phyloP scores from a whole-genome alignment of 768 basidiomycete species.

The Heimioporus sp. region DNA sequence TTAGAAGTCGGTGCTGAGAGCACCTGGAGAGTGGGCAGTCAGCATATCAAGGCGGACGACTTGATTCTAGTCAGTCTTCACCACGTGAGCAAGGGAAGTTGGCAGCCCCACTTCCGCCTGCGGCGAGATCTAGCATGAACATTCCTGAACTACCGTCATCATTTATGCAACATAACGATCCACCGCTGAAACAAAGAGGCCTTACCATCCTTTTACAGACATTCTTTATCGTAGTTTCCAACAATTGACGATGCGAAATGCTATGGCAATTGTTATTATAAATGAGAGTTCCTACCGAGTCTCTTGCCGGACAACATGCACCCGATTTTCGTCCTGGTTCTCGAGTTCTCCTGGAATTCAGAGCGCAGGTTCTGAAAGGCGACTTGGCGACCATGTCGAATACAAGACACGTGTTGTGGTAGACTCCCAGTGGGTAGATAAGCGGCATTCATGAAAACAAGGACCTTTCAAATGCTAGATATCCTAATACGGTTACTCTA shows the following conservation, averaged over 20 bases:
- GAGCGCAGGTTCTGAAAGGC: background rate
- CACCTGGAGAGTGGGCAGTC: slow-evolving; percentile 55
- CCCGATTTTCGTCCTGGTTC: too few relatives aligned
- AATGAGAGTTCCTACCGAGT: too few relatives aligned
- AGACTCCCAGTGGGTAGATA: background rate
- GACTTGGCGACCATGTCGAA: background rate
- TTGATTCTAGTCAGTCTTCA: slow-evolving; percentile 71
- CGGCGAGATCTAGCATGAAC: slow-evolving; percentile 1
- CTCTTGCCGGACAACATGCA: too few relatives aligned
- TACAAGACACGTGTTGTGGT: background rate
- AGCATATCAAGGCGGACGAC: slow-evolving; percentile 59
- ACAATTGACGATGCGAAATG: too few relatives aligned
- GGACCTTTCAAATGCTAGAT: background rate
- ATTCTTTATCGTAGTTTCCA: too few relatives aligned
- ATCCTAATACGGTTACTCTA: background rate
- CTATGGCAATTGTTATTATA: too few relatives aligned
- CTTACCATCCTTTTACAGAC: too few relatives aligned
- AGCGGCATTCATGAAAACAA: background rate
- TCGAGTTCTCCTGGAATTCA: too few relatives aligned
- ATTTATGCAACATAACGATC: too few relatives aligned
- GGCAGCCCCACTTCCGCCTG: slow-evolving; percentile 71
- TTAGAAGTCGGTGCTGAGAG: slow-evolving; percentile 44
- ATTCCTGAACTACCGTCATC: too few relatives aligned
- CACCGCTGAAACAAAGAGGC: too few relatives aligned
- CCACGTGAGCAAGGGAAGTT: slow-evolving; percentile 76